These are phyloP conservation scores for Mortierella sp. DNA, from an alignment of 371 early-diverging fungal species.

Conservation along the genomic window DNA sequence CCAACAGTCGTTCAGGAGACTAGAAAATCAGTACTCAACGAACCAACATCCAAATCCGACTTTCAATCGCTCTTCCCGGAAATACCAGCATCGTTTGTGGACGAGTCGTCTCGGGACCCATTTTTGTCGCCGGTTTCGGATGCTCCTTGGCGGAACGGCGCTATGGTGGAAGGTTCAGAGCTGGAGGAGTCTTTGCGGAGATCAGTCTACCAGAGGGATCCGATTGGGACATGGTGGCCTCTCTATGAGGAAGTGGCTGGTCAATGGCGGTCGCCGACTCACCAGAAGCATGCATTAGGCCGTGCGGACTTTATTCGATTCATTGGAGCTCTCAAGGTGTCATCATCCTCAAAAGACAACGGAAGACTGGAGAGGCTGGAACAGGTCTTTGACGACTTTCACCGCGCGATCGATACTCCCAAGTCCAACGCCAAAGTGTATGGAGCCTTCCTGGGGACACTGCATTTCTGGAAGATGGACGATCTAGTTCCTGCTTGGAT, in stretches of 20 bases:
- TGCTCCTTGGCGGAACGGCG: conserved; percentile 34
- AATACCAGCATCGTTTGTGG: conserved; percentile 23
- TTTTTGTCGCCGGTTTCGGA: not conserved
- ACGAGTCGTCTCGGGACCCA: conserved; percentile 17
- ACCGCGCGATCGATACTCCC: conserved; percentile 19
- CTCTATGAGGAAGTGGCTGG: conserved; percentile 31
- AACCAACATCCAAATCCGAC: conserved; percentile 17
- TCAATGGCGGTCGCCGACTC: conserved; percentile 17
- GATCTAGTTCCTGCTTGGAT: conserved; percentile 32
- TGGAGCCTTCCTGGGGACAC: conserved; percentile 29
- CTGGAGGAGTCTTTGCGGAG: conserved; percentile 37
- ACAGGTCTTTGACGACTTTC: conserved; percentile 45
- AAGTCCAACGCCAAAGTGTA: conserved; percentile 46
- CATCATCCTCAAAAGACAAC: conserved; percentile 5
- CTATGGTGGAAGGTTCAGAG: conserved; percentile 23
- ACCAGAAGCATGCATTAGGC: not conserved
- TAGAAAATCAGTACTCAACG: not conserved
- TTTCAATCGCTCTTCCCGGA: conserved; percentile 40
- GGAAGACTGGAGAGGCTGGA: conserved; percentile 21
- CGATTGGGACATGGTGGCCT: conserved; percentile 46
- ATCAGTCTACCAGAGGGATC: conserved; percentile 36
- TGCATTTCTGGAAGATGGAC: conserved; percentile 43
- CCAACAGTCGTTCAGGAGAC: conserved; percentile 10
- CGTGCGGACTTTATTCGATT: conserved; percentile 39
- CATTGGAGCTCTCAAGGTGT: conserved; percentile 27